phyloP scores from a whole-genome alignment of 2,329 filamentous ascomycete species.

The Sclerotinia borealis region DNA sequence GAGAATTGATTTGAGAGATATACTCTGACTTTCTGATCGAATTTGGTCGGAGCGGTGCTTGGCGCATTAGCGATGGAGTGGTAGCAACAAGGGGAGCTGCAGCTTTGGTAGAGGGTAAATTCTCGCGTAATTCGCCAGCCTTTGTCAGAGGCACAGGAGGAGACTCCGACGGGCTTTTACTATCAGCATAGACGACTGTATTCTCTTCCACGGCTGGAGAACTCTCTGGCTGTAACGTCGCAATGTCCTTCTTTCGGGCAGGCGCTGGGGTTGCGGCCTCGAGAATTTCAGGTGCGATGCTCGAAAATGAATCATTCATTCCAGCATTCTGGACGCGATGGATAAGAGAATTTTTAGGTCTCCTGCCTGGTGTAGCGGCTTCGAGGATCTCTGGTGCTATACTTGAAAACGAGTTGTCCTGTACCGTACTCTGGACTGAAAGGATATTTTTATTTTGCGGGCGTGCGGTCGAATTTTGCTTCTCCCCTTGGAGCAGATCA shows the following conservation, averaged over 20 bases:
- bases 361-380: slow-evolving; percentile 19
- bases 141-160: slow-evolving; percentile 8
- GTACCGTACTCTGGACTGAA: slow-evolving; percentile 13
- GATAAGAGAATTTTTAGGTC: slow-evolving; percentile 14
- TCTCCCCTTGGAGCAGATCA: slow-evolving; percentile 28
- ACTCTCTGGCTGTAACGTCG: background rate
- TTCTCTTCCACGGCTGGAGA: background rate
- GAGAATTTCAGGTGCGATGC: slow-evolving; percentile 23
- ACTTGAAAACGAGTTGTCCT: slow-evolving; percentile 26
- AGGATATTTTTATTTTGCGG: slow-evolving; percentile 17
- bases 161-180: background rate
- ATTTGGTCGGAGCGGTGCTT: slow-evolving; percentile 11
- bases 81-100: slow-evolving; percentile 15
- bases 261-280: slow-evolving; percentile 26
- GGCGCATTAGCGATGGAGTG: slow-evolving; percentile 16
- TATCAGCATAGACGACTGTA: background rate
- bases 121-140: slow-evolving; percentile 16
- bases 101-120: slow-evolving; percentile 26
- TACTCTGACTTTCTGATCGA: background rate
- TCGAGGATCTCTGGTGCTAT: slow-evolving; percentile 23
- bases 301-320: slow-evolving; percentile 26
- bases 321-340: slow-evolving; percentile 17
- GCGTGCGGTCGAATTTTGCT: slow-evolving; percentile 10
- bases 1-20: background rate
- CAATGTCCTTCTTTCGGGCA: background rate